Percentiles rank a stretch among this genome's conserved stretches.
phyloP scores from a whole-genome alignment of 73 alveolate species.

The Paramecium sonneborni region DNA sequence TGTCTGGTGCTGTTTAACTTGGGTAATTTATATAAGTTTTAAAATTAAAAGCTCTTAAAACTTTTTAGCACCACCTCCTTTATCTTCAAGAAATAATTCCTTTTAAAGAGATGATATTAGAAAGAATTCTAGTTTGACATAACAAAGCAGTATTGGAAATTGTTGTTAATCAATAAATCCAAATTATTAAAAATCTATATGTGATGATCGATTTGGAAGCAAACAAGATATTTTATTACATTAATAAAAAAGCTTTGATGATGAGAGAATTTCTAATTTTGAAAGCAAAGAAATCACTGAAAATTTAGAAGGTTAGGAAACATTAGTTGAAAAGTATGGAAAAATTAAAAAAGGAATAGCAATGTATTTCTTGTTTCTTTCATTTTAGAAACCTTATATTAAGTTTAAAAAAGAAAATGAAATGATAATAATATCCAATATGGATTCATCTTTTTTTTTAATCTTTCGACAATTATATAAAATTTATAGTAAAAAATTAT shows the following conservation, averaged over 20 bases:
- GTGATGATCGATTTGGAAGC: not conserved
- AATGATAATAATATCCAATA: not conserved
- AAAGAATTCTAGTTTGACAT: slow-evolving; percentile 8
- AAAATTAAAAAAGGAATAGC: not conserved
- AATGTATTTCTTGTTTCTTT: not conserved
- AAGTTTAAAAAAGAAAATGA: not conserved
- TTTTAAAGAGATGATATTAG: slow-evolving; percentile 12
- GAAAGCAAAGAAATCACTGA: not conserved
- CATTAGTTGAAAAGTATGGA: not conserved
- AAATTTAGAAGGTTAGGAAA: not conserved
- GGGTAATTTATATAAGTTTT: not conserved
- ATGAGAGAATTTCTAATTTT: not conserved
- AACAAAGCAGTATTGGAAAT: not conserved
- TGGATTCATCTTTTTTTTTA: not conserved
- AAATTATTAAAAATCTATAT: not conserved
- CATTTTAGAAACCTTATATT: not conserved
- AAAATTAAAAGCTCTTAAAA: not conserved
- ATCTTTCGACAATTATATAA: not conserved
- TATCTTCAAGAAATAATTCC: not conserved
- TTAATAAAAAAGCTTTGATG: not conserved
- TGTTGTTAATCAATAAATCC: slow-evolving; percentile 24
- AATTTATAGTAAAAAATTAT: not conserved
- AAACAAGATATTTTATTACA: not conserved
- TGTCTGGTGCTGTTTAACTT: not conserved
- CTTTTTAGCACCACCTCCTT: slow-evolving; percentile 36